Percentiles rank a stretch among this genome's conserved stretches.
phyloP scores from a whole-genome alignment of 345 rosid genomes.

The Populus nigra region DNA sequence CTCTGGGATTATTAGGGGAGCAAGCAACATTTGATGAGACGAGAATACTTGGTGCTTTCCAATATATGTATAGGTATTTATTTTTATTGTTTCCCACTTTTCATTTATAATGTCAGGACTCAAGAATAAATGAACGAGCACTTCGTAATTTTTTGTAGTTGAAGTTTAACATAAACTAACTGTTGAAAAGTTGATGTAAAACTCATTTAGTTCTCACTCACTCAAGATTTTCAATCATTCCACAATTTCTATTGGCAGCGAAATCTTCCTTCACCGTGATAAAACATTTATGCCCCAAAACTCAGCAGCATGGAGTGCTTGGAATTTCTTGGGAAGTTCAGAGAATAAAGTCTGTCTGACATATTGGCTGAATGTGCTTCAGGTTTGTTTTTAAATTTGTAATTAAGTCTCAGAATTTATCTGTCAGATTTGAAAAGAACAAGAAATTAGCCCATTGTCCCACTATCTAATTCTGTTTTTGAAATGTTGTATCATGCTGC shows the following conservation, averaged over 20 bases:
- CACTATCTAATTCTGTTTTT: conserved; percentile 1
- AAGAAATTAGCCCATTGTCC: neutral
- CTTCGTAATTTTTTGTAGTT: neutral
- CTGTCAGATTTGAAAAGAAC: neutral
- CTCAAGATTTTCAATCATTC: conserved; percentile 1
- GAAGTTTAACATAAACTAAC: neutral
- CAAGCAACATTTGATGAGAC: conserved; percentile 69
- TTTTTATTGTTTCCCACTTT: neutral
- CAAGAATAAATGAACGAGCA: too few relatives aligned
- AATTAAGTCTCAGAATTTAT: neutral
- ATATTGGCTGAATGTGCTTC: conserved; percentile 93
- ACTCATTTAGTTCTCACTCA: neutral
- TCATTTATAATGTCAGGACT: neutral
- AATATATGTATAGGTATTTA: conserved; percentile 67
- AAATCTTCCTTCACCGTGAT: conserved; percentile 76
- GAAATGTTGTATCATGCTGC: conserved; percentile 22
- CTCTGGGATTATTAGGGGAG: conserved; percentile 55
- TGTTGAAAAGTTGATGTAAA: neutral
- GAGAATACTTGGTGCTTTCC: conserved; percentile 84
- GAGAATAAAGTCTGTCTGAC: conserved; percentile 70
- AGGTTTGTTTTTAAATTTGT: conserved; percentile 45
- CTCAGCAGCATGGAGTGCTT: conserved; percentile 85
- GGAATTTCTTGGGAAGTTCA: conserved; percentile 87
- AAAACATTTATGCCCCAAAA: conserved; percentile 72
- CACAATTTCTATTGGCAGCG: conserved; percentile 46